Evolutionary conservation across 1,139 yeast species (phyloP), one percentile per base, ranked within the genome.

Genomic region (Taiozyma sp.): DNA sequence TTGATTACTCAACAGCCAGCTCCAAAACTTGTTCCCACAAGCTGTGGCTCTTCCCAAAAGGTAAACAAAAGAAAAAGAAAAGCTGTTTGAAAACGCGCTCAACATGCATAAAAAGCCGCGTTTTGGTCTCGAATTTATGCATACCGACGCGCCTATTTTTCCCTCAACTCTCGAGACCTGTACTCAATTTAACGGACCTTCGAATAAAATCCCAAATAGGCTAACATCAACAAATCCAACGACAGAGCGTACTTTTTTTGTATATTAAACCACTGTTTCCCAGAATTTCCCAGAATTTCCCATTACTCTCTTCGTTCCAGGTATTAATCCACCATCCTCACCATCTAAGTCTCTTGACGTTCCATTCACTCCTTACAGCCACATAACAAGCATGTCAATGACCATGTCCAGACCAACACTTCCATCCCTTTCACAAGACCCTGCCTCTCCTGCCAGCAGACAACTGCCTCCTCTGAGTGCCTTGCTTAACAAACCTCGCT

Each of bases 391-490:
- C 8, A 53, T 53, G 56, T 53, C 56, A 14, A 29, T 54, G 21
- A 48, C 55, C 16, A 53, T 53, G 56, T 48, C 55, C 26, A 50
- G 51, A 45, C 47, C 51, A 34, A 29, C n/a, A 7, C 41, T 55
- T 14, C 50, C 50, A 28, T 42, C 51, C n/a, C 37, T 47, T 40
- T 16, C 43, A 14, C 43, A 43, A 43, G 29, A 28, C 16, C n/a
- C 44, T 41, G 9, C 19, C 5, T n/a, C 37, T 5, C 35, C 50
- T 3, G 37, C 42, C 11, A 24, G 43, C 8, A 52, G 56, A 50
- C 45, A 52, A 2, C 32, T 53, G n/a, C 57, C 57, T 6, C 57
- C 57, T 6, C 42, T 54, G 26, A 50, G 55, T 6, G 46, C 50
- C 2, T 22, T 54, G 8, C 16, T 54, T 34, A 52, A 52, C 41